Percentiles rank a stretch among this genome's conserved stretches.
These are phyloP conservation scores for Stemphylium lycopersici DNA, from an alignment of 2,329 filamentous ascomycete species.

Conservation along the genomic window DNA sequence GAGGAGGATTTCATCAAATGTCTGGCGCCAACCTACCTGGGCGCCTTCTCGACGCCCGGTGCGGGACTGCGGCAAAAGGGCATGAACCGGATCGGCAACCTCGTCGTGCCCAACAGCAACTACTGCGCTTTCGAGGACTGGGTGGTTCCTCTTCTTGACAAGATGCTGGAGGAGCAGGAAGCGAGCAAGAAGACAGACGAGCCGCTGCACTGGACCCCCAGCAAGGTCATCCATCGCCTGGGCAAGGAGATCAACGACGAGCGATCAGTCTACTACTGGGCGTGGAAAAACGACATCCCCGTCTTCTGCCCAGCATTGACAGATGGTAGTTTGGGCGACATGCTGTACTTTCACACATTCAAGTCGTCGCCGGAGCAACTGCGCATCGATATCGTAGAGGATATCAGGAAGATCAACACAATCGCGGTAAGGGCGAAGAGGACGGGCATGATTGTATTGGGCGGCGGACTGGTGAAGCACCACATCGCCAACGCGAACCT, in stretches of 20 bases:
- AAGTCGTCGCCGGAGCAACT: constrained; percentile 82
- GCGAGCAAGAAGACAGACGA: constrained; percentile 70
- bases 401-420: constrained; percentile 91
- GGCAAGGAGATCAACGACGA: constrained; percentile 95
- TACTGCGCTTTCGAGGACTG: constrained; percentile 98
- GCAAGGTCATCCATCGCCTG: constrained; percentile 85
- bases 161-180: constrained; percentile 93
- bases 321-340: constrained; percentile 93
- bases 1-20: constrained; percentile 99
- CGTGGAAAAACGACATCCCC: constrained; percentile 93
- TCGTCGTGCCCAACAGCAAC: constrained; percentile 95
- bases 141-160: constrained; percentile 93
- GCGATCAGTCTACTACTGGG: constrained; percentile 94
- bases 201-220: constrained; percentile 88
- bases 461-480: constrained; percentile 95
- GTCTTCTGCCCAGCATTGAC: constrained; percentile 97
- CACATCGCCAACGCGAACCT: constrained; percentile 97
- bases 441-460: constrained; percentile 93
- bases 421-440: constrained; percentile 85
- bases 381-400: constrained; percentile 88
- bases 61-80: constrained; percentile 81
- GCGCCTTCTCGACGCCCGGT: constrained; percentile 79
- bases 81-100: constrained; percentile 93
- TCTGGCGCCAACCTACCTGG: constrained; percentile 90
- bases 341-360: constrained; percentile 99